A percentile compares a stretch with the other conserved stretches of the same genome.
Conservation (phyloP, 2,329 filamentous ascomycete species). For the Pyricularia grisea region DNA sequence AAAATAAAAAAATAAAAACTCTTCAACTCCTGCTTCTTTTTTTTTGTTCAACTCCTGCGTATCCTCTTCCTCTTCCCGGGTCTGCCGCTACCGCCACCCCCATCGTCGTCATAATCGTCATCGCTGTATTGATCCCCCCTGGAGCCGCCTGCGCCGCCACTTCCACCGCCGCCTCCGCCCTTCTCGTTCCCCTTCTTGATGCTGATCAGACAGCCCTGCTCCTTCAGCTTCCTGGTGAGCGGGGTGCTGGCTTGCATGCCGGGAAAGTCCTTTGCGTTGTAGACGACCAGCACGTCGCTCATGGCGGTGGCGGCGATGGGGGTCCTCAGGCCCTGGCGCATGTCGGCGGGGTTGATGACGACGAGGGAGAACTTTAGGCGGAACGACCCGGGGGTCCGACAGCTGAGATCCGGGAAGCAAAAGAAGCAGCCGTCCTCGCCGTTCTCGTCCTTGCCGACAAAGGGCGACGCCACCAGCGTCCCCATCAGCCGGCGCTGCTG, state of each 20-base stretch:
- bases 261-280: conserved; percentile 77
- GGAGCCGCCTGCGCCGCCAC: conserved; percentile 12
- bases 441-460: conserved; percentile 65
- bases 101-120: conserved; percentile 30
- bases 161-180: conserved; percentile 16
- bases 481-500: conserved; percentile 73
- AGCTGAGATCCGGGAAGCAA: conserved; percentile 75
- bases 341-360: conserved; percentile 54
- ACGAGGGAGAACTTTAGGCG: conserved; percentile 66
- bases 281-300: conserved; percentile 69
- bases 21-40: neutral
- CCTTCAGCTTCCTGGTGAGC: conserved; percentile 63
- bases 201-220: conserved; percentile 75
- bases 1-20: neutral
- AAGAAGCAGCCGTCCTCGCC: conserved; percentile 73
- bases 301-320: conserved; percentile 42
- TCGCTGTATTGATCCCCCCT: conserved; percentile 31
- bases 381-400: conserved; percentile 68
- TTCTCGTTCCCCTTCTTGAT: conserved; percentile 80
- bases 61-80: neutral
- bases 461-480: conserved; percentile 66
- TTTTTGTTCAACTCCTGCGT: neutral
- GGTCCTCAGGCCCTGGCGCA: conserved; percentile 41
- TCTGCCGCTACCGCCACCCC: conserved; percentile 10
- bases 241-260: conserved; percentile 73